Base-by-base conservation (phyloP, 192 early-diverging fungal species). In the Linnemannia hyalina region DNA sequence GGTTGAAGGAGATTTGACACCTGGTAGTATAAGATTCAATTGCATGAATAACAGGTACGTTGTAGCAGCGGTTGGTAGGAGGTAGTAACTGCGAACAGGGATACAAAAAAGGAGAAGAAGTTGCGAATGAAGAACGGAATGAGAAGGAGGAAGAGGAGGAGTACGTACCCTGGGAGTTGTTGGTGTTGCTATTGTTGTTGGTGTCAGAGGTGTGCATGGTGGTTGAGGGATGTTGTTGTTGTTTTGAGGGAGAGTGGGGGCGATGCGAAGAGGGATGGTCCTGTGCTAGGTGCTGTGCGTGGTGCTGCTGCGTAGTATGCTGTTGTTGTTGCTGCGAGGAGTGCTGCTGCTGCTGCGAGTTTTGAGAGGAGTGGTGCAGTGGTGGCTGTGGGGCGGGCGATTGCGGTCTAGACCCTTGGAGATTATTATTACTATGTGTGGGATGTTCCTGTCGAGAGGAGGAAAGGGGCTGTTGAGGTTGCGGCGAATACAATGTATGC, bases 261-360 rank as follows among this genome's bases (percentile, higher is more conserved):
- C 60, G 60, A 65, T 65, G 60, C 60, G 60, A 65, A 52, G 49
- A 65, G 60, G 29, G 60, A 65, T 32, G 26, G 29, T 65, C 60
- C 60, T 65, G 60, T 32, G 60, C 60, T 65, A 29, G 60, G 60
- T 65, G 60, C 60, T 65, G 60, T 65, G 60, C 60, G 60, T 65
- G 11, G 60, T 65, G 49, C 49, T 49, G 47, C 47, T 52, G 49
- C 49, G 49, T 52, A 52, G 16, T 52, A 20, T 52, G 49, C 18
- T 52, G 49, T 52, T 52, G 49, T 20, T 52, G 44, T 15, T 46
- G 44, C 44, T 46, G 44, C 44, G 22, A 23, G 23, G 22, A 7
- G 22, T 60, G 60, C 60, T 65, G 60, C 60, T 63, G 60, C 60
- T 65, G 60, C 60, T 65, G 60, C 29, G 29, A 65, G 60, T 65